phyloP scores from a whole-genome alignment of 176 grass and related monocot species.

The Rhipidocladum racemiflorum region DNA sequence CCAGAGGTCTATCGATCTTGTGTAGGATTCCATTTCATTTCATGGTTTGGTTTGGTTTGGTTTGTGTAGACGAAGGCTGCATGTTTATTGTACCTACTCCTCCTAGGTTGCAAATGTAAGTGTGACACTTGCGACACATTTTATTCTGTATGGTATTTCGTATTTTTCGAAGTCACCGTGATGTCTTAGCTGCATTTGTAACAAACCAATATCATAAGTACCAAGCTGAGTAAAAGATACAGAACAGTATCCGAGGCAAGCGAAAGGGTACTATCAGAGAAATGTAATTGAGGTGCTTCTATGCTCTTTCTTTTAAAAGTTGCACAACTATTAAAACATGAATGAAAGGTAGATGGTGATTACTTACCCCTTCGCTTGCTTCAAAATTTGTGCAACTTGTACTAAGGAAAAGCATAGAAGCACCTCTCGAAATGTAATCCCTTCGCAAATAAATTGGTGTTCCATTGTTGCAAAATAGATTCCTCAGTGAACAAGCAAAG shows the following conservation, averaged over 20 bases:
- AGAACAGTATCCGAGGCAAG: neutral
- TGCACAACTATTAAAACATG: too few species aligned
- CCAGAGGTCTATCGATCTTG: slow-evolving; percentile 8
- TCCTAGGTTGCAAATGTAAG: slow-evolving; percentile 38
- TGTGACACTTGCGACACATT: slow-evolving; percentile 24
- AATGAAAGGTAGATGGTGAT: too few species aligned
- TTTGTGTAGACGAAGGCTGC: slow-evolving; percentile 31
- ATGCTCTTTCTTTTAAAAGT: too few species aligned
- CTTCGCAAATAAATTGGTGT: neutral
- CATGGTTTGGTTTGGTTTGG: too few species aligned
- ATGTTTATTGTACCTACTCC: slow-evolving; percentile 15
- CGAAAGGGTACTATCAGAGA: neutral
- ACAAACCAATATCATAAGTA: neutral
- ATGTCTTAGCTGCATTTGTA: neutral
- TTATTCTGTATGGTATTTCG: neutral
- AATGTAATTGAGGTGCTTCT: too few species aligned
- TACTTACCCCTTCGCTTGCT: too few species aligned
- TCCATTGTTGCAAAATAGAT: neutral
- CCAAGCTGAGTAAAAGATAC: neutral
- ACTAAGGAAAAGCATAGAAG: too few species aligned
- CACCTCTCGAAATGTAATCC: too few species aligned
- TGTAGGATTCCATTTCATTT: slow-evolving; percentile 40
- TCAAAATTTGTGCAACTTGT: too few species aligned
- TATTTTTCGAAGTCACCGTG: neutral
- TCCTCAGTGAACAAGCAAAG: neutral